Evolutionary conservation across 208 protist genomes (phyloP).

Genomic region (Phytomonas serpens): DNA sequence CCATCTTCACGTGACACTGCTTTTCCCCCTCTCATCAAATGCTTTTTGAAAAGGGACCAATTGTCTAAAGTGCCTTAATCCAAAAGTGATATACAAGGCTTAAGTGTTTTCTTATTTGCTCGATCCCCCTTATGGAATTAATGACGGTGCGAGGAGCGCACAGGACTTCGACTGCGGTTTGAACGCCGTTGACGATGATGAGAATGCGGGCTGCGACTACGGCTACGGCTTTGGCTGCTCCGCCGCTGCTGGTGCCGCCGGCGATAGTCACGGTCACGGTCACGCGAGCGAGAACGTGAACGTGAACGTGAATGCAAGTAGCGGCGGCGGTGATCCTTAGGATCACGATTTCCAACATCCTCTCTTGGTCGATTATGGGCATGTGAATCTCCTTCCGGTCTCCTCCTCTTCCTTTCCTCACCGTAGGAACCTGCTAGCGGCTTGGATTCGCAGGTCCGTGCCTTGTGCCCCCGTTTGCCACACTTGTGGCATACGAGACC

Average conservation of each 20-base stretch:
- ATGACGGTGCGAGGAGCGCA: constrained; percentile 1
- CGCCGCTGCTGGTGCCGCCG: constrained; percentile 18
- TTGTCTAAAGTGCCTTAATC: background rate
- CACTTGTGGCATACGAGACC: constrained; percentile 34
- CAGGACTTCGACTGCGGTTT: background rate
- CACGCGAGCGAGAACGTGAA: constrained; percentile 17
- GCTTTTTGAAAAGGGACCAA: background rate
- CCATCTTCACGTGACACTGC: background rate
- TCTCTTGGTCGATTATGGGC: background rate
- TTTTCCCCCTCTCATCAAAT: background rate
- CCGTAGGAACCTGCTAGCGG: constrained; percentile 13
- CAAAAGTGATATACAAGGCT: background rate
- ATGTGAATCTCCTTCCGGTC: constrained; percentile 9
- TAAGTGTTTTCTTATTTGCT: background rate
- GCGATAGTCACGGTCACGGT: constrained; percentile 19
- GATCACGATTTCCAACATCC: constrained; percentile 10
- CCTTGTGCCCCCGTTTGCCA: constrained; percentile 34
- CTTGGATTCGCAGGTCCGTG: constrained; percentile 27
- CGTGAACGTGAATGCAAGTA: constrained; percentile 24
- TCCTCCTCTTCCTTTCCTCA: constrained; percentile 11
- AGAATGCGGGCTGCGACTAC: constrained; percentile 27
- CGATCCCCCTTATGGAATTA: background rate
- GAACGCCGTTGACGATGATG: background rate
- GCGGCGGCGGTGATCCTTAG: constrained; percentile 25
- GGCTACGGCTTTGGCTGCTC: constrained; percentile 21